Percentiles rank a stretch among this genome's conserved stretches.
Conservation (phyloP, 2,329 filamentous ascomycete species). For the Colletotrichum lindemuthianum region DNA sequence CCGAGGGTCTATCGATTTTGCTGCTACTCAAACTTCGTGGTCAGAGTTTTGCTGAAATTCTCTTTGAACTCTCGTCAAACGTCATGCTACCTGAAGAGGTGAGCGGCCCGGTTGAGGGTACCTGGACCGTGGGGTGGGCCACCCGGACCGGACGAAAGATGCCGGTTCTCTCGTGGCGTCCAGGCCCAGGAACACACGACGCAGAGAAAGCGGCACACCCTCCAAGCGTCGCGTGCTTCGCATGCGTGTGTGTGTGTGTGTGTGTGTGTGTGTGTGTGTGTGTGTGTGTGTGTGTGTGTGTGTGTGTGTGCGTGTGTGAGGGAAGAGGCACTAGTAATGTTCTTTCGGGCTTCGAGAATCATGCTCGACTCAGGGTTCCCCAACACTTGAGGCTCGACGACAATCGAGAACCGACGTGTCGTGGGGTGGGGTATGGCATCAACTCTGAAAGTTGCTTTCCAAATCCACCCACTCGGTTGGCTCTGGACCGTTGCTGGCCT, state of each 20-base stretch:
- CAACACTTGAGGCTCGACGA: too few relatives aligned
- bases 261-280: background rate
- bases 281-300: too few relatives aligned
- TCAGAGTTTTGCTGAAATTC: constrained; percentile 10
- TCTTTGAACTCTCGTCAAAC: constrained; percentile 9
- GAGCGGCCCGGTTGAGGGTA: constrained; percentile 9
- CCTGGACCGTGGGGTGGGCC: background rate
- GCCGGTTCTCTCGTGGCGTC: background rate
- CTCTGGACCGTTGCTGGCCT: background rate
- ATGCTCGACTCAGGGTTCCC: constrained; percentile 24
- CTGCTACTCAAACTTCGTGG: too few relatives aligned
- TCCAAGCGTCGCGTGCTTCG: constrained; percentile 8
- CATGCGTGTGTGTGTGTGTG: too few relatives aligned
- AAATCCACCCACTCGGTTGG: too few relatives aligned
- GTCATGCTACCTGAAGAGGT: constrained; percentile 16
- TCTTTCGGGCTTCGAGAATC: constrained; percentile 29
- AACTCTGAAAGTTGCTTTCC: too few relatives aligned
- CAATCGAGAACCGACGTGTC: background rate
- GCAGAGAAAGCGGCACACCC: constrained; percentile 3
- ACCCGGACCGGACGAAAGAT: constrained; percentile 21
- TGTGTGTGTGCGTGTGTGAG: background rate
- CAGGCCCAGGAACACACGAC: constrained; percentile 6
- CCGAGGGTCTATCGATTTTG: constrained; percentile 7
- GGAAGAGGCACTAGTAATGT: constrained; percentile 12
- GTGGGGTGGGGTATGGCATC: background rate